Base-by-base conservation (phyloP, 192 early-diverging fungal species). In the Umbelopsis sp. region DNA sequence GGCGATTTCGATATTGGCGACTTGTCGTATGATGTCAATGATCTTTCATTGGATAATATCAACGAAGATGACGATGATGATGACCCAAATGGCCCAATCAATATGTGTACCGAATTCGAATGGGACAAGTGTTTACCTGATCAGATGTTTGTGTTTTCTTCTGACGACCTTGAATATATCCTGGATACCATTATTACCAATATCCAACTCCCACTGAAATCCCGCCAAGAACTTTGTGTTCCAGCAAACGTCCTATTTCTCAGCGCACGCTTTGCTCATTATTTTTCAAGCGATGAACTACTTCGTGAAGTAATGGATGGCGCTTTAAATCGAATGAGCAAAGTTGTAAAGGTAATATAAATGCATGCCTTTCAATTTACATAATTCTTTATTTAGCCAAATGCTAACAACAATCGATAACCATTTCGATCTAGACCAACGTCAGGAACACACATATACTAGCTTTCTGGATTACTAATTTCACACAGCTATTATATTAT, bases 131-230 rank as follows among this genome's bases (percentile, higher is more conserved):
- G 95, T 79, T 80, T 87, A 73, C 89, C 89, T 16, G 92, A 95
- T 82, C 95, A 98, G 78, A 98, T 98, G 97, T 91, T 95, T 83
- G 96, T 97, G n/a, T 95, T 97, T 78, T 90, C 90, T 62, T 85
- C 84, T 66, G 83, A 88, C 32, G 88, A 88, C 8, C 81, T 95
- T 52, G 83, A 87, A 14, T 84, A 85, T 68, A 91, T 96, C 65
- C 86, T 98, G 43, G 79, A 91, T 59, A 85, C 87, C 0, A 85
- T 90, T 20, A 85, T 98, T 71, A 85, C 80, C 20, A 82, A 87
- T 32, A 86, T 95, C 45, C 82, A 85, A 65, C 49, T 77, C 11
- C 90, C 92, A 0, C 81, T 85, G 32, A 83, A 82, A 43, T 84
- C 86, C 72, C 81, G 83, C 25, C 77, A 85, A 53, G 85, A 92